A percentile compares a stretch with the other conserved stretches of the same genome.
These are phyloP conservation scores for Huiozyma sinensis DNA, from an alignment of 805 yeast genomes.

Conservation along the genomic window DNA sequence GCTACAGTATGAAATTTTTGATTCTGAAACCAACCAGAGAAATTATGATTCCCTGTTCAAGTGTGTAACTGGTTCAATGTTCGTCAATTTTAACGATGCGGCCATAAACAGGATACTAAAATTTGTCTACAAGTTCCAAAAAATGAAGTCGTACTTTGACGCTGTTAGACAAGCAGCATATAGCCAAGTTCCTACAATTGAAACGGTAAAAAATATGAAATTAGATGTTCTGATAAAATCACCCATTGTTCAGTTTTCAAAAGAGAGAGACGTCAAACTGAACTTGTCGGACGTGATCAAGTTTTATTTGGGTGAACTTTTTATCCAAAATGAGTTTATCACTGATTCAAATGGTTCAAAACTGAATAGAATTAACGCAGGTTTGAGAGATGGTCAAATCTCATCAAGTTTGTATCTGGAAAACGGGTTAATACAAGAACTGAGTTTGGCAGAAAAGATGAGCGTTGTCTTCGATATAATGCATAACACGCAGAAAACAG, in stretches of 20 bases:
- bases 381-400: slow-evolving; percentile 63
- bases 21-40: slow-evolving; percentile 37
- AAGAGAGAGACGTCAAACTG: slow-evolving; percentile 33
- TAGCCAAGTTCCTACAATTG: slow-evolving; percentile 61
- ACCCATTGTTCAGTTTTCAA: slow-evolving; percentile 77
- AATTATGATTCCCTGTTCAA: slow-evolving; percentile 32
- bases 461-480: slow-evolving; percentile 53
- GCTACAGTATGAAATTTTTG: slow-evolving; percentile 73
- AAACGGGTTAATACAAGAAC: slow-evolving; percentile 35
- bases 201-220: slow-evolving; percentile 43
- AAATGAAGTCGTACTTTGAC: slow-evolving; percentile 85
- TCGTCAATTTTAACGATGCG: slow-evolving; percentile 69
- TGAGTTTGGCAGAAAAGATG: slow-evolving; percentile 56
- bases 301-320: slow-evolving; percentile 74
- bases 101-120: slow-evolving; percentile 58
- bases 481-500: slow-evolving; percentile 34
- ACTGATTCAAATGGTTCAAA: slow-evolving; percentile 18
- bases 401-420: slow-evolving; percentile 47
- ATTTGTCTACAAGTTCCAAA: slow-evolving; percentile 62
- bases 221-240: slow-evolving; percentile 66
- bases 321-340: slow-evolving; percentile 50
- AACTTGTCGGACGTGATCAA: slow-evolving; percentile 50
- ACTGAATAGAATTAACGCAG: slow-evolving; percentile 52
- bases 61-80: slow-evolving; percentile 58
- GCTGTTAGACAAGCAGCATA: slow-evolving; percentile 81